A percentile compares a stretch with the other conserved stretches of the same genome.
Conservation (phyloP, 768 basidiomycete genomes). For the Mycena latifolia region DNA sequence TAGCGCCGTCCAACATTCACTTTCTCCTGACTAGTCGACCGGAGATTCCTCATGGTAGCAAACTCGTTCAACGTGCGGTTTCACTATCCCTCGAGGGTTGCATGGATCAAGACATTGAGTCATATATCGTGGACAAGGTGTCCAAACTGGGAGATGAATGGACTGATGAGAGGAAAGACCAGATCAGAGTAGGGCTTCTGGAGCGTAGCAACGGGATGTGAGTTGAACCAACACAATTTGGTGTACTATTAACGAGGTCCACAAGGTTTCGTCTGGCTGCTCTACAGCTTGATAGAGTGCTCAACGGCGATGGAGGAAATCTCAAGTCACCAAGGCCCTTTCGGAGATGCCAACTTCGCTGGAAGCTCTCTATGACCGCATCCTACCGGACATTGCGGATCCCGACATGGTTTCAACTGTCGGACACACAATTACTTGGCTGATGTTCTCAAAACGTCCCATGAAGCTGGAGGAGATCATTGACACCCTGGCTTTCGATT, state of each 20-base stretch:
- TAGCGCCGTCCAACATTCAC: constrained; percentile 7
- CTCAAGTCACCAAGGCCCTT: constrained; percentile 32
- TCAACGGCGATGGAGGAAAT: constrained; percentile 24
- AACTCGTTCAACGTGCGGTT: no score
- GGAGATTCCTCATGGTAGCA: constrained; percentile 25
- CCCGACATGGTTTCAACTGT: no score
- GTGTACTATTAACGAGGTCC: not conserved
- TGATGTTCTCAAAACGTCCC: no score
- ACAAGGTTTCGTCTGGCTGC: constrained; percentile 41
- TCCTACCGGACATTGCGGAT: constrained; percentile 36
- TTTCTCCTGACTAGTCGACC: constrained; percentile 33
- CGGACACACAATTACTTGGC: no score
- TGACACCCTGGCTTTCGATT: constrained; percentile 39
- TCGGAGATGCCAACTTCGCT: constrained; percentile 30
- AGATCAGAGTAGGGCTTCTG: not conserved
- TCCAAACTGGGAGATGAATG: not conserved
- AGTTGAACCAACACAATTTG: not conserved
- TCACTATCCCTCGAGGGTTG: not conserved
- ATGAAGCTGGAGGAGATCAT: constrained; percentile 37
- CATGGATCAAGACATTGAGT: constrained; percentile 11
- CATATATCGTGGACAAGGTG: constrained; percentile 1
- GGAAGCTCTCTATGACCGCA: constrained; percentile 38
- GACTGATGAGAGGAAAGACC: no score
- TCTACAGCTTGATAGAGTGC: constrained; percentile 38
- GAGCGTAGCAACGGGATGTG: not conserved